Conservation (phyloP, 345 rosid genomes). For the Passiflora organensis region DNA sequence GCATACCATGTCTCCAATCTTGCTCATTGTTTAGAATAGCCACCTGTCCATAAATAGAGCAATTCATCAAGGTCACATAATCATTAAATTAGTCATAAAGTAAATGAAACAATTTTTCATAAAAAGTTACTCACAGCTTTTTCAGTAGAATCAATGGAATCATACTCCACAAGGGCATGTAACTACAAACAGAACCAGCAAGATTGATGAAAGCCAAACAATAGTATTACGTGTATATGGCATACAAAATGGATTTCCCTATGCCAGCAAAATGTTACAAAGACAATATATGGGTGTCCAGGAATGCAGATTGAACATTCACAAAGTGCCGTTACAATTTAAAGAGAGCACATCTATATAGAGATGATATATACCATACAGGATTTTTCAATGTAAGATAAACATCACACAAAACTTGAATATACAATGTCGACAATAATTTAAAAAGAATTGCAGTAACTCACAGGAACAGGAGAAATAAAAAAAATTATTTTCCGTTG, state of each 20-base stretch:
- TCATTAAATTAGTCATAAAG: slow-evolving; percentile 8
- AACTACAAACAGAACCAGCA: slow-evolving; percentile 41
- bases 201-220: neutral
- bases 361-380: too few relatives aligned
- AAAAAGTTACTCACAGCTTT: slow-evolving; percentile 64
- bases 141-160: slow-evolving; percentile 77
- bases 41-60: slow-evolving; percentile 44
- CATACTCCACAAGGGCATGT: slow-evolving; percentile 84
- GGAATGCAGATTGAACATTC: too few relatives aligned
- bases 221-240: too few relatives aligned
- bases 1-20: slow-evolving; percentile 94
- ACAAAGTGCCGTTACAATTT: too few relatives aligned
- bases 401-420: too few relatives aligned
- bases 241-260: too few relatives aligned
- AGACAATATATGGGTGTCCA: too few relatives aligned
- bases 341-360: too few relatives aligned
- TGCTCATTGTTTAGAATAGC: slow-evolving; percentile 66
- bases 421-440: too few relatives aligned
- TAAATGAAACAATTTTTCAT: neutral
- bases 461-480: neutral
- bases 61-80: slow-evolving; percentile 1
- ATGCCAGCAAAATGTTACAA: too few relatives aligned
- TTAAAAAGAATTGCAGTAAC: neutral
- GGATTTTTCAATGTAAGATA: too few relatives aligned
- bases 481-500: neutral